Conservation (phyloP, 768 basidiomycete species). For the Collybia mongolica region DNA sequence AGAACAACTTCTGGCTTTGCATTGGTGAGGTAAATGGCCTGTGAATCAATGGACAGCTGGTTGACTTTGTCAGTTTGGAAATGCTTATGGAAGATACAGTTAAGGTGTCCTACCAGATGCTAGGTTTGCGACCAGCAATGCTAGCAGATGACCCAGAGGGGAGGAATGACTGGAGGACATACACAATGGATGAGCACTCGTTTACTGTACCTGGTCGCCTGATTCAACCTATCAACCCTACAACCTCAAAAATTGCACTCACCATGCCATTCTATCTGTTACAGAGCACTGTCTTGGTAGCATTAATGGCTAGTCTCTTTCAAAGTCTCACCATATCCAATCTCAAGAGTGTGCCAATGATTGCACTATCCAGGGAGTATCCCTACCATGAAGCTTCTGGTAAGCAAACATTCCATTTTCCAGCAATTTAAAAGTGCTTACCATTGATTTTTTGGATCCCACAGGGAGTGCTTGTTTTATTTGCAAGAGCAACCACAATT, state of each 20-base stretch:
- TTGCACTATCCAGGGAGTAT: conserved; percentile 9
- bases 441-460: not conserved
- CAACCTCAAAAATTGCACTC: conserved; percentile 5
- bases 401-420: conserved; percentile 9
- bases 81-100: not conserved
- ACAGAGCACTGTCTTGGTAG: conserved; percentile 18
- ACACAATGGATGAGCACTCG: not conserved
- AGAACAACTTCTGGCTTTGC: conserved; percentile 1
- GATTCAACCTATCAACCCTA: conserved; percentile 23
- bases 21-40: too few species aligned
- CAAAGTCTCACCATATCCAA: conserved; percentile 11
- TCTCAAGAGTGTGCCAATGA: conserved; percentile 17
- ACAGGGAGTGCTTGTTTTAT: conserved; percentile 20
- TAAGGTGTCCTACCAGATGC: conserved; percentile 2
- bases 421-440: conserved; percentile 1
- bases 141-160: not conserved
- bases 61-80: not conserved
- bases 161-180: not conserved
- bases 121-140: not conserved
- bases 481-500: conserved; percentile 11
- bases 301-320: conserved; percentile 17
- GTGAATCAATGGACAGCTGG: not conserved
- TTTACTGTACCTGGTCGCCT: conserved; percentile 8
- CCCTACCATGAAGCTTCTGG: conserved; percentile 18
- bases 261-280: conserved; percentile 20